phyloP scores from a whole-genome alignment of 805 yeast species.

The Starmerella stigmatis region DNA sequence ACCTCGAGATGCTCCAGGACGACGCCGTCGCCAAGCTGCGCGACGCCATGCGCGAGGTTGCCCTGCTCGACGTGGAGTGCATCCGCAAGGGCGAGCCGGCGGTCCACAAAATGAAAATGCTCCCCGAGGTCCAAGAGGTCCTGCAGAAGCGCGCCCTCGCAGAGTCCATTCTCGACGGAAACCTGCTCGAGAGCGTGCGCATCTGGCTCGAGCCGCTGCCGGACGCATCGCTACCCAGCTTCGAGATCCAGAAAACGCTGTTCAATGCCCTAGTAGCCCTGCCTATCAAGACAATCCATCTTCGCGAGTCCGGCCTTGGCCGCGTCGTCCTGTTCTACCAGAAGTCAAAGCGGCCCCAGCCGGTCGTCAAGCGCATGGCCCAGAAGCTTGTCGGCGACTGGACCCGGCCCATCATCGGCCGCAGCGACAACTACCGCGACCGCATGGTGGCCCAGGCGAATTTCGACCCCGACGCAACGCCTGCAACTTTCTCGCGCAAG shows the following conservation, averaged over 20 bases:
- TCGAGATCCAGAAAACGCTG: slow-evolving; percentile 83
- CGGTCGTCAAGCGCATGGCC: slow-evolving; percentile 72
- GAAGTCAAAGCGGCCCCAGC: slow-evolving; percentile 79
- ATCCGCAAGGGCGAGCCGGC: slow-evolving; percentile 58
- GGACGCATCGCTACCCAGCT: slow-evolving; percentile 95
- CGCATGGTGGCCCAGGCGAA: slow-evolving; percentile 58
- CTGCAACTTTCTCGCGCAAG: slow-evolving; percentile 8
- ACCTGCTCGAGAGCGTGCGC: slow-evolving; percentile 81
- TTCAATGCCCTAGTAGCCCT: slow-evolving; percentile 61
- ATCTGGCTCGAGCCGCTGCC: slow-evolving; percentile 98
- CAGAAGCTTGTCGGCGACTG: slow-evolving; percentile 90
- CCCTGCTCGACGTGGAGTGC: slow-evolving; percentile 42
- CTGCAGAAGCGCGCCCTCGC: slow-evolving; percentile 75
- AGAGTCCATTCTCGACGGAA: slow-evolving; percentile 87
- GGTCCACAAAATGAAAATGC: slow-evolving; percentile 61
- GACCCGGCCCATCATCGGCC: slow-evolving; percentile 96
- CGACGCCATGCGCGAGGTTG: slow-evolving; percentile 75
- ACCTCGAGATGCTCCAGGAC: slow-evolving; percentile 89
- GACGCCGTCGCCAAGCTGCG: slow-evolving; percentile 73
- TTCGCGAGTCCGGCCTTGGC: slow-evolving; percentile 90
- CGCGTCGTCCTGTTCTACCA: slow-evolving; percentile 90
- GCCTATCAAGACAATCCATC: slow-evolving; percentile 91
- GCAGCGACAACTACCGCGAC: slow-evolving; percentile 89
- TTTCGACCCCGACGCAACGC: slow-evolving; percentile 36
- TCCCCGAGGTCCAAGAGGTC: slow-evolving; percentile 67